Evolutionary conservation across 2,329 filamentous ascomycete genomes (phyloP), one percentile per base, ranked within the genome.

Genomic region (Penicillium sp.): DNA sequence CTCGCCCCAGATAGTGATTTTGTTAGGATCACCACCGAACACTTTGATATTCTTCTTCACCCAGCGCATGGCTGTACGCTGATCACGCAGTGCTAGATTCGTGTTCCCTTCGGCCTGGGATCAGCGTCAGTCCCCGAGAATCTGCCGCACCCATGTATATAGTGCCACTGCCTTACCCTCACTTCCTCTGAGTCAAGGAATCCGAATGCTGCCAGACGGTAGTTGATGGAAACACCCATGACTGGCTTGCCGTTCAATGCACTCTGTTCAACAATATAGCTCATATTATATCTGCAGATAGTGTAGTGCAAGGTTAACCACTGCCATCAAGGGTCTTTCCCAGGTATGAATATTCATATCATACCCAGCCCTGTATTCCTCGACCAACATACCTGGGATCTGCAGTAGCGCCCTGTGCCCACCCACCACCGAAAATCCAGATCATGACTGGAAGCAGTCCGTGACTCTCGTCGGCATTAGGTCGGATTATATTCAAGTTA

Each of bases 1-100:
- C 53, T 74, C 71, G 16, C 72, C 72, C 63, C 72, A 74, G 19
- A 74, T 73, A 6, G 71, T 73, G 26, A 74, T 64, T 28, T 60
- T 67, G 7, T 67, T 60, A 3, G 68, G 65, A 33, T 70, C 67
- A 17, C 68, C 68, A 0, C 71, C 71, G 47, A 74, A 74, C 0
- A 67, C 64, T 19, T 60, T 36, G 37, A 74, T 73, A 50, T 73
- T 69, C 40, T 68, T 53, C 57, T 71, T 70, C 12, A 74, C 67
- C 72, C 72, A 74, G 10, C 62, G 67, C 60, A 74, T 67, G 28
- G 70, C 71, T 26, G 67, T 62, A 2, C 71, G 66, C 51, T 74
- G 72, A 33, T 74, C 72, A 10, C 66, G 66, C 12, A 70, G 60
- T 3, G 63, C 68, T 17, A 68, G 56, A 19, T 69, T 70, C 14